Evolutionary conservation across 2,329 filamentous ascomycete genomes (phyloP).

Genomic region (Lecanoromycetidae sp.): DNA sequence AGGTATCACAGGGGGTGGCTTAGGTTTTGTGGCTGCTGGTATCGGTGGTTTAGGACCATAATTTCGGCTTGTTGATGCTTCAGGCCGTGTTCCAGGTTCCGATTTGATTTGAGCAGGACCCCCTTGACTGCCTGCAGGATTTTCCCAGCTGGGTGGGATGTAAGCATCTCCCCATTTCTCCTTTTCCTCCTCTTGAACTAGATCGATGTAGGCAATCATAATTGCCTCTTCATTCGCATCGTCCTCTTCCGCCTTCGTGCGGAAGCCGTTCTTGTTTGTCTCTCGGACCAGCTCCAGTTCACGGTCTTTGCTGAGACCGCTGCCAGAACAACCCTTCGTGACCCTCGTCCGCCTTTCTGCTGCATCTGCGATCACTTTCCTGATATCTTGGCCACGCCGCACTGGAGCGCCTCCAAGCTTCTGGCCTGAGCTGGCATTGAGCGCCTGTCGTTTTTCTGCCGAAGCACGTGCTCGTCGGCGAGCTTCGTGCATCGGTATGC

Average conservation of each 20-base stretch:
- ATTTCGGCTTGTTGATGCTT: too few relatives aligned
- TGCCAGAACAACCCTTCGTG: conserved; percentile 59
- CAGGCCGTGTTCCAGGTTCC: neutral
- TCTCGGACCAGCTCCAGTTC: conserved; percentile 44
- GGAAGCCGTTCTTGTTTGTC: conserved; percentile 61
- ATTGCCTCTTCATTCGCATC: conserved; percentile 82
- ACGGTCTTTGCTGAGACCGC: conserved; percentile 51
- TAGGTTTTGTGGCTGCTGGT: conserved; percentile 13
- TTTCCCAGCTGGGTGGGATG: conserved; percentile 40
- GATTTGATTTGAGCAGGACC: conserved; percentile 8
- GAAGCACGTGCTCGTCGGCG: conserved; percentile 60
- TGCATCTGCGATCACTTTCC: conserved; percentile 59
- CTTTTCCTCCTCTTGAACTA: conserved; percentile 67
- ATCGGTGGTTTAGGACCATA: conserved; percentile 4
- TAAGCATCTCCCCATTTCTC: conserved; percentile 48
- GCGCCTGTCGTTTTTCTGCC: conserved; percentile 55
- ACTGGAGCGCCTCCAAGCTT: conserved; percentile 55
- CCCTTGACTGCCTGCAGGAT: conserved; percentile 38
- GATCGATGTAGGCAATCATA: conserved; percentile 70
- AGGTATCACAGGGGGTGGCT: neutral
- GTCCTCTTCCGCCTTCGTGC: conserved; percentile 74
- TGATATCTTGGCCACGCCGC: conserved; percentile 53
- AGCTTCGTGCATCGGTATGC: conserved; percentile 59
- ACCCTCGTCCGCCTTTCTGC: conserved; percentile 55
- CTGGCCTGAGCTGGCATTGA: conserved; percentile 53